Percentiles rank a stretch among this genome's conserved stretches.
Conservation (phyloP, 192 early-diverging fungal genomes). For the Dissophora ornata region DNA sequence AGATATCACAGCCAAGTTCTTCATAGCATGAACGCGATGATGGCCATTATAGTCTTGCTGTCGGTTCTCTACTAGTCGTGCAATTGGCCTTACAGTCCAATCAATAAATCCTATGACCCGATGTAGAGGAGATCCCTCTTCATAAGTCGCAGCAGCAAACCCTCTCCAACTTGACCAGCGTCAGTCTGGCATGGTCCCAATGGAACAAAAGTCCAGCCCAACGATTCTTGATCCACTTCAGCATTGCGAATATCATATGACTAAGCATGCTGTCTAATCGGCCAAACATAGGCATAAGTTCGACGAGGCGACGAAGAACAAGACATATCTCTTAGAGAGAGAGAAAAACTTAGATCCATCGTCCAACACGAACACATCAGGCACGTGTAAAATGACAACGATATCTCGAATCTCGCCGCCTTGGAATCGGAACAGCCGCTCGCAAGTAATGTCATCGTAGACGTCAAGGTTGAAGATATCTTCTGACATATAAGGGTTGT, state of each 20-base stretch:
- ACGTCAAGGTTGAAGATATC: neutral
- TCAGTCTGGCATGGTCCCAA: constrained; percentile 8
- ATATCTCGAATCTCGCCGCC: constrained; percentile 12
- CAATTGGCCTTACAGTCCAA: constrained; percentile 5
- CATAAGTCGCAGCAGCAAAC: neutral
- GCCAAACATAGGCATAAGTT: constrained; percentile 11
- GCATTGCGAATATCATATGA: neutral
- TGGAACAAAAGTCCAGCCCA: neutral
- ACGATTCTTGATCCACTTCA: constrained; percentile 9
- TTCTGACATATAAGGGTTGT: neutral
- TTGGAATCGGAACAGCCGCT: constrained; percentile 3
- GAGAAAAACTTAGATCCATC: neutral
- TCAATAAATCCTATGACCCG: constrained; percentile 8
- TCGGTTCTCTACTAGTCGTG: neutral
- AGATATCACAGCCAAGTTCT: constrained; percentile 6
- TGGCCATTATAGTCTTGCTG: constrained; percentile 7
- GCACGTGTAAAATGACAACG: neutral
- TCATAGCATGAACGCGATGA: constrained; percentile 8
- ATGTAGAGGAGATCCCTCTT: constrained; percentile 1
- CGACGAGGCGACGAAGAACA: constrained; percentile 9
- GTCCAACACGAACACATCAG: neutral
- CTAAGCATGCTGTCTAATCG: constrained; percentile 16
- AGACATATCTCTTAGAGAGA: constrained; percentile 2
- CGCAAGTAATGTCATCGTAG: neutral
- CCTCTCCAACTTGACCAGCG: constrained; percentile 5